Evolutionary conservation across 208 protist species (phyloP), one percentile per base, ranked within the genome.

Genomic region (Balamuthia mandrillaris): DNA sequence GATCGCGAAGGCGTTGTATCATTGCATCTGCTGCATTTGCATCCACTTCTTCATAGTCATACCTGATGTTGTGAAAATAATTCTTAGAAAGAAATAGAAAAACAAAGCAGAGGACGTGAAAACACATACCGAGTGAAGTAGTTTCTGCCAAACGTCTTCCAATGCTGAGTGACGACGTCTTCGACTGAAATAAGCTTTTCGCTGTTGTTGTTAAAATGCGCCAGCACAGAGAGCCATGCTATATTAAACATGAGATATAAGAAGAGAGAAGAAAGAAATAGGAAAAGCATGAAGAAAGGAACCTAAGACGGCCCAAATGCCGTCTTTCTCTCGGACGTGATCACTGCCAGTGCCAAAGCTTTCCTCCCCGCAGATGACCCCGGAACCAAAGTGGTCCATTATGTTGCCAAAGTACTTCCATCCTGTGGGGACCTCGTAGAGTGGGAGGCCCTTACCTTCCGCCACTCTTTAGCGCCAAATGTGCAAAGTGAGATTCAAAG

Each of bases 371-470:
- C 98, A 99, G 60, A 99, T 94, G 29, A 95, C 90, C 18, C 81
- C 88, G 42, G 84, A 60, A 24, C 31, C 41, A 24, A 16, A 70
- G 81, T 94, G 93, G 89, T 98, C 98, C 96, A 99, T 98, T 27
- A 99, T 90, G 89, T 99, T 99, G 78, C 97, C 97, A 91, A 99
- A 99, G 92, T 97, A 99, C 92, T 99, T 99, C 98, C 98, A 99
- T 44, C 97, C 97, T 16, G 97, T 98, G 24, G 97, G 97, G 21
- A 95, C 93, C 81, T 98, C 96, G 89, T 96, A 97, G 44, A 93
- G 87, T 51, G 86, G 72, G 35, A 98, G 63, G 41, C 88, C 61
- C 77, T 84, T 84, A 5, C 51, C 77, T 29, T 27, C 61, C 29
- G 77, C 81, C 70, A 84, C 60, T 39, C 45, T n/a, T n/a, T n/a